Evolutionary conservation across 2,329 filamentous ascomycete genomes (phyloP), one percentile per base, ranked within the genome.

Genomic region (Ophiostoma quercus): DNA sequence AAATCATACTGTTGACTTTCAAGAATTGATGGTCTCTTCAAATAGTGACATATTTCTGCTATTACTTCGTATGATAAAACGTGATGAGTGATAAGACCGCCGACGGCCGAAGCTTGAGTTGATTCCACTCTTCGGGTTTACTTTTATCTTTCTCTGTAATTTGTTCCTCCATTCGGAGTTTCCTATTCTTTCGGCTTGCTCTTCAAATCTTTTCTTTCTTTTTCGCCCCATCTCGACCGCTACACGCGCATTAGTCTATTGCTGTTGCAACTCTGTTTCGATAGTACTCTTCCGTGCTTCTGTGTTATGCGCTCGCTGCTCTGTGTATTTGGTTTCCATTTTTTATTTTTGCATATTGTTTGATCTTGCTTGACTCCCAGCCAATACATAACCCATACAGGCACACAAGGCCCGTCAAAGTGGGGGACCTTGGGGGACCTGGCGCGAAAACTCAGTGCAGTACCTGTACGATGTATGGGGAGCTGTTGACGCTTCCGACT

Each of bases 311-410:
- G 51, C 51, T 57, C 51, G 51, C 51, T n/a, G 7, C n/a, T 19
- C 25, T 32, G 7, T 11, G 11, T 1, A 2, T 54, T 57, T 12
- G n/a, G 12, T 8, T 29, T 25, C 12, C 25, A 22, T 57, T 57
- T 63, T n/a, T 11, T 63, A 9, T 32, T 62, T 16, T 62, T 62
- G 25, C 25, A 62, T 7, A 12, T 32, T 39, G 60, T 63, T 37
- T 63, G 29, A 34, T n/a, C 14, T n/a, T 63, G 25, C 29, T n/a
- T 7, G 32, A 34, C 25, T 39, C 60, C 32, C 29, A 29, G 60
- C 60, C 60, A 63, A 37, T 63, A 63, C 60, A 63, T 63, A 39
- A 63, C 60, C n/a, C 51, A 57, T 57, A 57, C 51, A 57, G 11
- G 51, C 51, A 57, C 51, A 63, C 60, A 39, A 3, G 60, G 25